phyloP scores from a whole-genome alignment of 2,329 filamentous ascomycete species.

The Penicillium italicum region DNA sequence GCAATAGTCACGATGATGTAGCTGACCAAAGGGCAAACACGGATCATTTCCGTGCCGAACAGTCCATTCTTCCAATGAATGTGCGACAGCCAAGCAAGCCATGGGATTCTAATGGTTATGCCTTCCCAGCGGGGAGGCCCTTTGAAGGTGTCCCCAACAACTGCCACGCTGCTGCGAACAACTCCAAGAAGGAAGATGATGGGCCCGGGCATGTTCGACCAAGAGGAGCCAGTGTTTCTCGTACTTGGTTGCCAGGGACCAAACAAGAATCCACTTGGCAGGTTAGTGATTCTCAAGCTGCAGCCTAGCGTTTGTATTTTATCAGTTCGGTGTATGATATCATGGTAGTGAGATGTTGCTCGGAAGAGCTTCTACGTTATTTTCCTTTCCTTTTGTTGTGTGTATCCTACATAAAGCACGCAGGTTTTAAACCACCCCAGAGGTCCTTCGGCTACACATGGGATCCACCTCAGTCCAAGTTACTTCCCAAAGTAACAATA shows the following conservation, averaged over 20 bases:
- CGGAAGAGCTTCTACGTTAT: background rate
- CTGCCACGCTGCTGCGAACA: slow-evolving; percentile 18
- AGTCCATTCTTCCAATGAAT: slow-evolving; percentile 65
- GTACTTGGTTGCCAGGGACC: slow-evolving; percentile 69
- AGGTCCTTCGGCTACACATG: background rate
- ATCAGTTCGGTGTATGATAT: slow-evolving; percentile 15
- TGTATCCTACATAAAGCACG: background rate
- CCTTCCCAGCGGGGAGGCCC: slow-evolving; percentile 29
- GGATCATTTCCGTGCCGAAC: slow-evolving; percentile 60
- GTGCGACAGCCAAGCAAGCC: slow-evolving; percentile 34
- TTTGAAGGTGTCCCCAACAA: slow-evolving; percentile 21
- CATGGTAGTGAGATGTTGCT: slow-evolving; percentile 10
- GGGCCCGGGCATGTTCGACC: slow-evolving; percentile 43
- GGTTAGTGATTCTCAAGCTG: slow-evolving; percentile 41
- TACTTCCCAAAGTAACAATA: background rate
- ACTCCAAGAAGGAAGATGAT: slow-evolving; percentile 45
- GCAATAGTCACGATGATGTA: slow-evolving; percentile 81
- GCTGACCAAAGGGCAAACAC: slow-evolving; percentile 72
- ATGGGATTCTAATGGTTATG: slow-evolving; percentile 38
- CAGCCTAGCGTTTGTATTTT: slow-evolving; percentile 14
- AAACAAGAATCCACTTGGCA: slow-evolving; percentile 84
- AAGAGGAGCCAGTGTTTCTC: slow-evolving; percentile 39
- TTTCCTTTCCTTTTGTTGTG: background rate
- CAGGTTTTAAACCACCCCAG: background rate
- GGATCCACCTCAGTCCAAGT: background rate